phyloP scores from a whole-genome alignment of 495 filamentous ascomycete species.

The Paragyromitra xinjiangensis region DNA sequence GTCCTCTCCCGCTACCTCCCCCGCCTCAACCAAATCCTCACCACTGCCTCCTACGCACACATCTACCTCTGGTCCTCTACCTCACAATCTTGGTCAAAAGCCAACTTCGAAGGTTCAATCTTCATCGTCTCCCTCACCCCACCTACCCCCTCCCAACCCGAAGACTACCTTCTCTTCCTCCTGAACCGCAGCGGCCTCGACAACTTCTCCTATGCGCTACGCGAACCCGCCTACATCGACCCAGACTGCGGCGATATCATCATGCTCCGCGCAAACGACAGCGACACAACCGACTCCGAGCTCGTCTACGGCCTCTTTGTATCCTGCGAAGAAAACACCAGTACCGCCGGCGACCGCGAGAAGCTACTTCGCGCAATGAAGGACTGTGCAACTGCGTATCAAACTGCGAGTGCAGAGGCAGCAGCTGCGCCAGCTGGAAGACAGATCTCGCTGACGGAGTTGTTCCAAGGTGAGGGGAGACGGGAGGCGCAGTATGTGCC shows the following conservation, averaged over 20 bases:
- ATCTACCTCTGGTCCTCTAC: slow-evolving; percentile 49
- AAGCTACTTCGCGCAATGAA: slow-evolving; percentile 42
- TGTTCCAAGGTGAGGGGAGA: slow-evolving; percentile 34
- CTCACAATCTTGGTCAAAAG: slow-evolving; percentile 46
- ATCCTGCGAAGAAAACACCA: slow-evolving; percentile 37
- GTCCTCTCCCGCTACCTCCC: slow-evolving; percentile 56
- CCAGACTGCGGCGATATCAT: slow-evolving; percentile 47
- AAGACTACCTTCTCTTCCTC: slow-evolving; percentile 57
- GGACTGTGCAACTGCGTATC: slow-evolving; percentile 40
- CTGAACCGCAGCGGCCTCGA: slow-evolving; percentile 59
- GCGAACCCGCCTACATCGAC: slow-evolving; percentile 56
- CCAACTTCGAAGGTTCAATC: slow-evolving; percentile 50
- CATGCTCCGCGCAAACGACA: slow-evolving; percentile 41
- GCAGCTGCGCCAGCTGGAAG: slow-evolving; percentile 22
- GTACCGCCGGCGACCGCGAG: slow-evolving; percentile 48
- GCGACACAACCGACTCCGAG: slow-evolving; percentile 15
- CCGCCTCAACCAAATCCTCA: slow-evolving; percentile 48
- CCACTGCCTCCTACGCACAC: slow-evolving; percentile 53
- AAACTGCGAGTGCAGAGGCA: slow-evolving; percentile 5
- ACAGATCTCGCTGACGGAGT: slow-evolving; percentile 51
- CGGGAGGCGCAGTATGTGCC: slow-evolving; percentile 11
- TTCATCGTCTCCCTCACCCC: slow-evolving; percentile 46
- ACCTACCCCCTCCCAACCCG: slow-evolving; percentile 81
- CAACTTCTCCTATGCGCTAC: slow-evolving; percentile 57
- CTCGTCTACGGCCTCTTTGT: slow-evolving; percentile 53